A percentile compares a stretch with the other conserved stretches of the same genome.
Evolutionary conservation across 441 rosid genomes (phyloP).

Genomic region (Jatropha multifida): DNA sequence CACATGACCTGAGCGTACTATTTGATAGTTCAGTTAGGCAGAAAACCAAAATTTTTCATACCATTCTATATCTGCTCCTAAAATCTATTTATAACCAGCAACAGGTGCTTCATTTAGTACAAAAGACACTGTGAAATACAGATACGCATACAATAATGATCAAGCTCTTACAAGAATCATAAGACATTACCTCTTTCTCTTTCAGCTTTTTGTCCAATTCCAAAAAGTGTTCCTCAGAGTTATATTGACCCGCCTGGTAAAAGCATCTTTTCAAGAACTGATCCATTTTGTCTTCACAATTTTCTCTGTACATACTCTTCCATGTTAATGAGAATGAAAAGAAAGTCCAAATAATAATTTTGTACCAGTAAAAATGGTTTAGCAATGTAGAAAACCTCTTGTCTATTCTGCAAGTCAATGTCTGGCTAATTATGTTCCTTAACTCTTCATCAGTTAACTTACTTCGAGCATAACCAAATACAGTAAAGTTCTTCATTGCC

Average conservation of each 20-base stretch:
- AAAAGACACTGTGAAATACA: not conserved
- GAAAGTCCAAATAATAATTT: not conserved
- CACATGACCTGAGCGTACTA: not conserved
- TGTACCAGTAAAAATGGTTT: not conserved
- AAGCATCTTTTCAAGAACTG: constrained; percentile 79
- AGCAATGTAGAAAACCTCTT: constrained; percentile 47
- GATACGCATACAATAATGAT: not conserved
- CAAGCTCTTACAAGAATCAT: not conserved
- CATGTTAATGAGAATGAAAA: not conserved
- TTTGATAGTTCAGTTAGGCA: not conserved
- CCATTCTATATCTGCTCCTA: not conserved
- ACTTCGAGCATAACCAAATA: constrained; percentile 82
- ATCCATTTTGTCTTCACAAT: constrained; percentile 81
- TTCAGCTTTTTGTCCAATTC: constrained; percentile 56
- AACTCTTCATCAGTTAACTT: constrained; percentile 74
- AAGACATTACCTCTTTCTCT: constrained; percentile 66
- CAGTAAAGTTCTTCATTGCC: constrained; percentile 47
- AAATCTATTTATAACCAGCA: not conserved
- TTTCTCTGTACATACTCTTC: constrained; percentile 47
- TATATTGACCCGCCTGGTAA: constrained; percentile 83
- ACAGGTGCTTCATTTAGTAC: not conserved
- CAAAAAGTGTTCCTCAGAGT: not conserved
- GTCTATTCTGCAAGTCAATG: constrained; percentile 95
- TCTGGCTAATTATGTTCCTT: constrained; percentile 66
- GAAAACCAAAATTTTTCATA: not conserved